Evolutionary conservation across 352 stramenopile species (phyloP).

Genomic region (Peronosclerospora sorghi): DNA sequence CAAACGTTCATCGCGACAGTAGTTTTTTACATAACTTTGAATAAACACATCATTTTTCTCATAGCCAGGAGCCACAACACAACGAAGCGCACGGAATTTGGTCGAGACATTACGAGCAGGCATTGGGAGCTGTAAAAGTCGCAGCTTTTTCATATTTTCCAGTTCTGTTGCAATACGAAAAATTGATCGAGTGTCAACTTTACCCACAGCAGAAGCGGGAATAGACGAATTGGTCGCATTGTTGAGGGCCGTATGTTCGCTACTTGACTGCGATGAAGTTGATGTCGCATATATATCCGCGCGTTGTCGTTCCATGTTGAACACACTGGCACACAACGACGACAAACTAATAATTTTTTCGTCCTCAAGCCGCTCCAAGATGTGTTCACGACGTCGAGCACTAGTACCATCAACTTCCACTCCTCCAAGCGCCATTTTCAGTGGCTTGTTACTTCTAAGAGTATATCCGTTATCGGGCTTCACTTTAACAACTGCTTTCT

Average conservation of each 20-base stretch:
- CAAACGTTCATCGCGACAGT: slow-evolving; percentile 64
- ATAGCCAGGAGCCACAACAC: slow-evolving; percentile 49
- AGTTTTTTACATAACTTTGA: slow-evolving; percentile 64
- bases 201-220: slow-evolving; percentile 26
- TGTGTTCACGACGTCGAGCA: slow-evolving; percentile 42
- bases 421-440: slow-evolving; percentile 48
- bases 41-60: slow-evolving; percentile 63
- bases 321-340: slow-evolving; percentile 65
- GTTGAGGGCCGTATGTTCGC: slow-evolving; percentile 3
- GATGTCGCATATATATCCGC: slow-evolving; percentile 10
- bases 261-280: slow-evolving; percentile 1
- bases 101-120: slow-evolving; percentile 69
- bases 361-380: slow-evolving; percentile 40
- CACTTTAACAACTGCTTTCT: slow-evolving; percentile 1
- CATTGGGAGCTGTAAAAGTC: slow-evolving; percentile 51
- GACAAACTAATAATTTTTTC: slow-evolving; percentile 77
- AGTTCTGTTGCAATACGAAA: slow-evolving; percentile 55
- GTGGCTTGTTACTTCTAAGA: slow-evolving; percentile 36
- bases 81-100: slow-evolving; percentile 64
- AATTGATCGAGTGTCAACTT: slow-evolving; percentile 63
- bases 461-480: slow-evolving; percentile 21
- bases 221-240: slow-evolving; percentile 9
- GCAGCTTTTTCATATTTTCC: slow-evolving; percentile 34
- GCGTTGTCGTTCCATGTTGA: slow-evolving; percentile 46
- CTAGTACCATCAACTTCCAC: slow-evolving; percentile 51